Percentiles rank a stretch among this genome's conserved stretches.
Evolutionary conservation across 164 flowering plant species (phyloP).

Genomic region (Magnolia changhungtana): DNA sequence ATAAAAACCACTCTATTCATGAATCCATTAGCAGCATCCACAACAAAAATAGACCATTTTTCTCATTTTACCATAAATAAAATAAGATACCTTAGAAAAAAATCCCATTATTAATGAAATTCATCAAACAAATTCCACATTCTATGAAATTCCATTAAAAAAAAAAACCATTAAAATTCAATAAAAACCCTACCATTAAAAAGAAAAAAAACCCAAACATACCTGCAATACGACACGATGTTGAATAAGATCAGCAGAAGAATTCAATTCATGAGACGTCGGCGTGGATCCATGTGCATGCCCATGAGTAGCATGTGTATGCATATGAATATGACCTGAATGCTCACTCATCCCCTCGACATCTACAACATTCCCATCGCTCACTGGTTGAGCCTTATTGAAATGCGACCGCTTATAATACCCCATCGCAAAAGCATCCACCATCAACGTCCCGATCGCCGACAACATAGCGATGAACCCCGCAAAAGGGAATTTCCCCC

Average conservation of each 20-base stretch:
- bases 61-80: no score
- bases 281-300: conserved; percentile 37
- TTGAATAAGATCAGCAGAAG: conserved; percentile 26
- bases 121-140: neutral
- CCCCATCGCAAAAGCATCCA: conserved; percentile 27
- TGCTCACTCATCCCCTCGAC: conserved; percentile 19
- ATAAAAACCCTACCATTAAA: no score
- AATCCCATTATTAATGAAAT: neutral
- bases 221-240: conserved; percentile 7
- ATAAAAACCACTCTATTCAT: no score
- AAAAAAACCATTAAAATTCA: no score
- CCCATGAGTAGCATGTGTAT: conserved; percentile 30
- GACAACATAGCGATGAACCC: conserved; percentile 45
- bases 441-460: conserved; percentile 32
- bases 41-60: no score
- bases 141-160: neutral
- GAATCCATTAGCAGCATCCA: no score
- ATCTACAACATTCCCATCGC: conserved; percentile 5
- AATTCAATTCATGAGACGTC: neutral
- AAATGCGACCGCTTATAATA: conserved; percentile 22
- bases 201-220: neutral
- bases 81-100: no score
- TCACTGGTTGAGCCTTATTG: conserved; percentile 14
- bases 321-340: conserved; percentile 23
- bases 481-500: conserved; percentile 41